A percentile compares a stretch with the other conserved stretches of the same genome.
Conservation (phyloP, 495 filamentous ascomycete genomes). For the Podospora bellae-mahoneyi region DNA sequence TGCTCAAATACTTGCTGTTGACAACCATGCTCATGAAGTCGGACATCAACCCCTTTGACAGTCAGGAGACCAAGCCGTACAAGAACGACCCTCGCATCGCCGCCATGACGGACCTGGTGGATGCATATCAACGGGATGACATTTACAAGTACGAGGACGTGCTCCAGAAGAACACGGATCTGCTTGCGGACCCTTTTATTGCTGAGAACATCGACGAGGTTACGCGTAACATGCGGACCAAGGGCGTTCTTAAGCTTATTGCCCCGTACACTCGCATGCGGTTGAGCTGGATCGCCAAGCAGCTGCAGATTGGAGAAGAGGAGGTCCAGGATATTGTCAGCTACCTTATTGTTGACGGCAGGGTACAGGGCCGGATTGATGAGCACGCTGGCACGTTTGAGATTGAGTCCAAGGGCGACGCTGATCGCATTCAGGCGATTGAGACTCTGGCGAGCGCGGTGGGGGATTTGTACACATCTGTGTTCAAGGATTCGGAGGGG, state of each 20-base stretch:
- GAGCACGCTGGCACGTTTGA: conserved; percentile 79
- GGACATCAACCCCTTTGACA: conserved; percentile 99
- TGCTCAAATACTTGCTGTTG: conserved; percentile 93
- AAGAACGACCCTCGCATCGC: conserved; percentile 91
- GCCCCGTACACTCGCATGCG: conserved; percentile 93
- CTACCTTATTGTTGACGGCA: conserved; percentile 86
- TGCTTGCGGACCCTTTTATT: conserved; percentile 90
- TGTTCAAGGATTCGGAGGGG: conserved; percentile 71
- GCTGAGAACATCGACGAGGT: conserved; percentile 99
- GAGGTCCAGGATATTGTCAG: conserved; percentile 93
- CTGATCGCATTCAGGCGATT: conserved; percentile 69
- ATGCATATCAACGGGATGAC: conserved; percentile 94
- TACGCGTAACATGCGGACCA: conserved; percentile 96
- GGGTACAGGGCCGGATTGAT: conserved; percentile 83
- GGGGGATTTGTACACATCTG: conserved; percentile 56
- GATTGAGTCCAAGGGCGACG: conserved; percentile 70
- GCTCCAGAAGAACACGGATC: conserved; percentile 81
- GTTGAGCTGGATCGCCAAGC: conserved; percentile 76
- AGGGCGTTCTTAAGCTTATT: conserved; percentile 88
- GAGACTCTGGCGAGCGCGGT: conserved; percentile 69
- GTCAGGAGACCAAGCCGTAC: conserved; percentile 99
- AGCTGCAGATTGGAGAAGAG: conserved; percentile 73
- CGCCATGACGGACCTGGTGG: conserved; percentile 94
- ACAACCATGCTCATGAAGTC: conserved; percentile 98
- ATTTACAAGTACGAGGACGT: conserved; percentile 87